These are phyloP conservation scores for Tetramitus jugosus DNA, from an alignment of 208 protist species.

Conservation along the genomic window DNA sequence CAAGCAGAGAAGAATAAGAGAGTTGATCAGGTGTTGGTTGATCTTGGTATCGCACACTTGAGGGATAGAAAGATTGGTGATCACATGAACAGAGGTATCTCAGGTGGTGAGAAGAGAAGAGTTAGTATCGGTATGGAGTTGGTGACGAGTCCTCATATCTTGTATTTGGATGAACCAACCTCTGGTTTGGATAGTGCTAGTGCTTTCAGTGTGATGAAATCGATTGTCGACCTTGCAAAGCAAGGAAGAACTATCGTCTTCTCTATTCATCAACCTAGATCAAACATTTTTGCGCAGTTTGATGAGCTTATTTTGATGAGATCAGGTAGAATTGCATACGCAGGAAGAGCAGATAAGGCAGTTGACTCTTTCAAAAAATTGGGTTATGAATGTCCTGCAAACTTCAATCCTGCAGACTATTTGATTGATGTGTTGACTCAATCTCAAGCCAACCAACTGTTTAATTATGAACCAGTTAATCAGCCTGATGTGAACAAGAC, in stretches of 20 bases:
- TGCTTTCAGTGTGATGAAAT: slow-evolving; percentile 63
- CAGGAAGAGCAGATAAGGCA: slow-evolving; percentile 57
- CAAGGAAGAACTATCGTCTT: slow-evolving; percentile 70
- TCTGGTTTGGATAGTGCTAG: slow-evolving; percentile 63
- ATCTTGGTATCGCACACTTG: slow-evolving; percentile 14
- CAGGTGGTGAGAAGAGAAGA: slow-evolving; percentile 52
- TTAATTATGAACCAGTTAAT: background rate
- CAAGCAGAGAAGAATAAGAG: slow-evolving; percentile 52
- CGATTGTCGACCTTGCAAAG: slow-evolving; percentile 56
- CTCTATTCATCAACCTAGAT: slow-evolving; percentile 86
- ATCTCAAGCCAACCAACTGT: background rate
- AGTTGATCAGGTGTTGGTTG: slow-evolving; percentile 52
- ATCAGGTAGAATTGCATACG: slow-evolving; percentile 62
- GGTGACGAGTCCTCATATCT: slow-evolving; percentile 41
- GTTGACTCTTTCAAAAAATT: slow-evolving; percentile 60
- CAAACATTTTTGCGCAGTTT: slow-evolving; percentile 71
- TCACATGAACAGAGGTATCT: slow-evolving; percentile 7
- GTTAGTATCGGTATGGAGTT: slow-evolving; percentile 52
- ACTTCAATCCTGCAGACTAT: slow-evolving; percentile 70
- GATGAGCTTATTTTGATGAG: slow-evolving; percentile 76
- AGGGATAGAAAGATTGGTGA: slow-evolving; percentile 14
- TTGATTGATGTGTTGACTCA: slow-evolving; percentile 45
- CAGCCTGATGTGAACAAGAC: background rate
- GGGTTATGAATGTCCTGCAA: slow-evolving; percentile 54
- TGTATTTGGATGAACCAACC: slow-evolving; percentile 67